Percentiles rank a stretch among this genome's conserved stretches.
Evolutionary conservation across 23 red algal genomes (phyloP).

Genomic region (Gracilaria domingensis): DNA sequence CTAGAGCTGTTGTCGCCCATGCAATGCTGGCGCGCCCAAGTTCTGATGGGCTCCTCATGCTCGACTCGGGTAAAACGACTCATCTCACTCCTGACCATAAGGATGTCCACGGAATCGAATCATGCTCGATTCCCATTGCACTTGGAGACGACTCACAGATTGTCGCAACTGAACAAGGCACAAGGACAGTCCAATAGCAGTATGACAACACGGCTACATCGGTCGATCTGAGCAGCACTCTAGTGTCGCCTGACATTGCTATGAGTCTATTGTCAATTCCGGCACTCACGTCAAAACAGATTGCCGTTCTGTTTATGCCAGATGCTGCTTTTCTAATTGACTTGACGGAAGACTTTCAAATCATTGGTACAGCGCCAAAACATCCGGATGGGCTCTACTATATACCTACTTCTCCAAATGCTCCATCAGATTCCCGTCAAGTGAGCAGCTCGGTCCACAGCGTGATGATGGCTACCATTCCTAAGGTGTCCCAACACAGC

Average conservation of each 20-base stretch:
- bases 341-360: conserved; percentile 17
- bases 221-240: not conserved
- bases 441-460: no score
- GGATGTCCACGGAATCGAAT: not conserved
- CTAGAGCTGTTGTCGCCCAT: not conserved
- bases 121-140: conserved; percentile 22
- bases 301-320: conserved; percentile 30
- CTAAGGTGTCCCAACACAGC: no score
- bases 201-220: not conserved
- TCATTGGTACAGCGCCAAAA: conserved; percentile 28
- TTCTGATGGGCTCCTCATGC: not conserved
- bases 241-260: conserved; percentile 2
- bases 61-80: conserved; percentile 34
- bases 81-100: not conserved
- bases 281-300: conserved; percentile 16
- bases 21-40: not conserved
- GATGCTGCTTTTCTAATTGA: conserved; percentile 45
- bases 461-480: no score
- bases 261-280: conserved; percentile 29
- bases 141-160: conserved; percentile 48
- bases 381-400: not conserved
- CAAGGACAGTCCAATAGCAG: not conserved
- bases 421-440: no score
- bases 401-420: not conserved
- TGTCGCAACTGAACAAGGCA: conserved; percentile 6